Evolutionary conservation across 2,329 filamentous ascomycete genomes (phyloP), one percentile per base, ranked within the genome.

Genomic region (Ceratocystis huliohia): DNA sequence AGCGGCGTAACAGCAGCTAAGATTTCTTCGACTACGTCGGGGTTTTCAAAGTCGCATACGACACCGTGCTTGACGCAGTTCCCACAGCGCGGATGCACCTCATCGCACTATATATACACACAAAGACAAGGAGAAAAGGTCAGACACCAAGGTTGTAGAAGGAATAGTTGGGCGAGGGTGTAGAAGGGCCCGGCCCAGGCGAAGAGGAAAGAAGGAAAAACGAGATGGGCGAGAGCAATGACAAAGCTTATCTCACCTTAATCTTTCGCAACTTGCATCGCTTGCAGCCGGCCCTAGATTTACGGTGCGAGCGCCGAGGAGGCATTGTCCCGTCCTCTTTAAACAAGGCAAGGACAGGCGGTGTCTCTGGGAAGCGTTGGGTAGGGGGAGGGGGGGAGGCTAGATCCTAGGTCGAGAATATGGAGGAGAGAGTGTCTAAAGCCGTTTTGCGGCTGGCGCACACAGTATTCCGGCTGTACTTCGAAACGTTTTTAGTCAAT

Each of bases 11-110:
- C 73, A 59, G 75, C 72, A 2, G 76, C 70, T 30, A 75, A 71
- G 57, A 82, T 75, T 59, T 80, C 77, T 65, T 79, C 77, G 67
- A 78, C 73, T 67, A 80, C 73, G 45, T 78, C 74, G 7, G 80
- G 79, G 69, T 79, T 78, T 70, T 85, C 82, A 71, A 87, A 88
- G 73, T 88, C 85, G 75, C 85, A 88, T 44, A 77, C 73, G 46
- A 87, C 85, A 70, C 84, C 85, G 74, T 88, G 85, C 71, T 87
- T 88, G 66, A 80, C 75, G 75, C 85, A 88, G 74, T 87, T 87
- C 68, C 84, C 82, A 72, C 85, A 88, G 67, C 80, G 76, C 7
- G 85, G 85, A 71, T 87, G 84, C 10, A 84, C 76, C 74, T 88
- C 85, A 72, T 88, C 84, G 75, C 85, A 88, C 82, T 84, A 69